Conservation (phyloP, 2,329 filamentous ascomycete genomes). For the Fusarium sororula region DNA sequence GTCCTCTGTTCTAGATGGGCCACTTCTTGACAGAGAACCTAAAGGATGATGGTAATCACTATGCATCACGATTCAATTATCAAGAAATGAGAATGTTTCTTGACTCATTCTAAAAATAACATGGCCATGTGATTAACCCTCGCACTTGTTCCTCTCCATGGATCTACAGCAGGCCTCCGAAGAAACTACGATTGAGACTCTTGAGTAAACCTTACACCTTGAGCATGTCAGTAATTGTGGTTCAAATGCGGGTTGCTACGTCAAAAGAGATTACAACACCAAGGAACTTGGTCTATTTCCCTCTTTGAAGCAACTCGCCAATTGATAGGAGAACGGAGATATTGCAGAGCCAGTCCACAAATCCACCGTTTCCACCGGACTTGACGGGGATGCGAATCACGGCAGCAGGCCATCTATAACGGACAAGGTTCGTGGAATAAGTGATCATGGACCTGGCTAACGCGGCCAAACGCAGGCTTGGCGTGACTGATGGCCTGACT, state of each 20-base stretch:
- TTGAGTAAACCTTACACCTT: neutral
- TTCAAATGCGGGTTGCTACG: slow-evolving; percentile 29
- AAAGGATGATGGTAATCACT: neutral
- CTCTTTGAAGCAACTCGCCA: slow-evolving; percentile 23
- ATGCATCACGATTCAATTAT: neutral
- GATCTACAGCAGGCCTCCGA: slow-evolving; percentile 24
- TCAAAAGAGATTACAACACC: slow-evolving; percentile 25
- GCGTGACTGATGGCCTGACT: slow-evolving; percentile 26
- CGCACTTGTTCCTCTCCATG: slow-evolving; percentile 10
- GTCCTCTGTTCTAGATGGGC: neutral
- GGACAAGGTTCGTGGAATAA: slow-evolving; percentile 1
- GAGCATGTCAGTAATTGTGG: slow-evolving; percentile 1
- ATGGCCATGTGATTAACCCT: slow-evolving; percentile 12
- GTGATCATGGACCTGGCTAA: slow-evolving; percentile 6
- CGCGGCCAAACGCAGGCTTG: slow-evolving; percentile 21
- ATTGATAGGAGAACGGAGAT: slow-evolving; percentile 13
- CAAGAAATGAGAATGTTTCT: neutral
- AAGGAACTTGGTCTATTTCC: slow-evolving; percentile 8
- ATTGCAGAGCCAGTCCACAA: slow-evolving; percentile 12
- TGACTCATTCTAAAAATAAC: slow-evolving; percentile 30
- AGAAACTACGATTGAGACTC: slow-evolving; percentile 1
- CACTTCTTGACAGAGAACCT: neutral
- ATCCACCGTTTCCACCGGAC: slow-evolving; percentile 39
- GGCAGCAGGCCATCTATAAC: slow-evolving; percentile 23
- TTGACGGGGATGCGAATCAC: slow-evolving; percentile 20